Evolutionary conservation across 768 basidiomycete genomes (phyloP), one percentile per base, ranked within the genome.

Genomic region (Paxillus ammoniavirescens): DNA sequence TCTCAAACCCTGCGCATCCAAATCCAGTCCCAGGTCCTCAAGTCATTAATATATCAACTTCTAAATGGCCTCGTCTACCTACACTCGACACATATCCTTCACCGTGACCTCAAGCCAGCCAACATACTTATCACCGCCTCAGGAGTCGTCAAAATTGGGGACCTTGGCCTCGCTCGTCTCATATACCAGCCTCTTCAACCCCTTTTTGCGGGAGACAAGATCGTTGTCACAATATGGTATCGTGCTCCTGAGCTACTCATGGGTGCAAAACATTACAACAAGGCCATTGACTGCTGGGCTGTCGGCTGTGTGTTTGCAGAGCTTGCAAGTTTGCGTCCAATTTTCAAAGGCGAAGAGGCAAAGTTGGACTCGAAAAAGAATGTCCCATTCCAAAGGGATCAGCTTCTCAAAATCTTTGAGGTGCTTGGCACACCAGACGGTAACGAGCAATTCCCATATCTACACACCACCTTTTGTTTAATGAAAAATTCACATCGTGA

Each of bases 161-260:
- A 99, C 68, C 77, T 98, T 1, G 97, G 97, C 21, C 83, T 99
- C 14, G 97, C 97, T 1, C 82, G 97, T 31, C 79, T 98, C 30
- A 87, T 91, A 53, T 88, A 93, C 64, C 86, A 93, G 55, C 97
- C 97, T 6, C 78, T 99, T 2, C 94, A 97, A 59, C 87, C 90
- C 1, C 76, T 99, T 2, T 93, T 91, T 66, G 85, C 86, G 0
- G 95, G 95, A 14, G 97, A 99, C 73, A 98, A 98, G 64, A 95
- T 99, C 26, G 97, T 98, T 35, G 97, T 99, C 12, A 99, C 97
- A 0, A 98, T 99, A 65, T 98, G 97, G 97, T 99, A 99, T 68
- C 90, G 97, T 49, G 93, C 93, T 7, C 97, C 97, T 0, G 97
- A 99, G 66, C 82, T 99, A 3, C 80, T 99, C 9, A 80, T 99